Evolutionary conservation across 2,329 filamentous ascomycete species (phyloP), one percentile per base, ranked within the genome.

Genomic region (Fusarium sp.): DNA sequence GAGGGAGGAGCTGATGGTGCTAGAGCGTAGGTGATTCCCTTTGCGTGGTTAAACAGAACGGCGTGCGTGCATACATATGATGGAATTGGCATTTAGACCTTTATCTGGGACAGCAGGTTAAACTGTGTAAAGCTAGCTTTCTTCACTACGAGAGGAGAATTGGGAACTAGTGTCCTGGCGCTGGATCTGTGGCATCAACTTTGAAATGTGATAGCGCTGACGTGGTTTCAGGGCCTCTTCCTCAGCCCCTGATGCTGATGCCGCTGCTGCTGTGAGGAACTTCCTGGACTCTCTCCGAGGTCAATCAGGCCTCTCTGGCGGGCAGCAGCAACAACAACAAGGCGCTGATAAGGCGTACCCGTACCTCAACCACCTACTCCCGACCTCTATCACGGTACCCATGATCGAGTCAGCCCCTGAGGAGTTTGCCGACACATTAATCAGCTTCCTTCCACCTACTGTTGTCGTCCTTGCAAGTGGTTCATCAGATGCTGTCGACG

Each of bases 1-100:
- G 94, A 97, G 82, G 96, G 95, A 66, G 96, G 97, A 79, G 94
- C 94, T 75, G 96, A 98, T 83, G 96, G 97, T 78, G 97, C 93
- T 84, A 90, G 96, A 98, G 96, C 95, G 96, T 99, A 98, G 95
- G 97, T 99, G 65, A 78, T 73, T 73, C 76, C 77, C 74, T 73
- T 77, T 77, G 72, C 75, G 65, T 75, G 72, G 76, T 69, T 73
- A 46, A 72, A 72, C 52, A 60, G 66, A 70, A 71, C 61, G 72
- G 72, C 68, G 63, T 68, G 70, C 68, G 53, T 45, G 59, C 67
- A 71, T 59, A 57, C 66, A 71, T 59, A 57, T 46, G 59, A 68
- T 66, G 73, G 70, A 63, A 65, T 66, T 67, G 66, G 62, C 68
- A 63, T 66, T 59, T 68, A 54, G 61, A 62, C 63, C 62, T 68